Conservation (phyloP, 1,284 basidiomycete species). For the Sporisorium exsertum region DNA sequence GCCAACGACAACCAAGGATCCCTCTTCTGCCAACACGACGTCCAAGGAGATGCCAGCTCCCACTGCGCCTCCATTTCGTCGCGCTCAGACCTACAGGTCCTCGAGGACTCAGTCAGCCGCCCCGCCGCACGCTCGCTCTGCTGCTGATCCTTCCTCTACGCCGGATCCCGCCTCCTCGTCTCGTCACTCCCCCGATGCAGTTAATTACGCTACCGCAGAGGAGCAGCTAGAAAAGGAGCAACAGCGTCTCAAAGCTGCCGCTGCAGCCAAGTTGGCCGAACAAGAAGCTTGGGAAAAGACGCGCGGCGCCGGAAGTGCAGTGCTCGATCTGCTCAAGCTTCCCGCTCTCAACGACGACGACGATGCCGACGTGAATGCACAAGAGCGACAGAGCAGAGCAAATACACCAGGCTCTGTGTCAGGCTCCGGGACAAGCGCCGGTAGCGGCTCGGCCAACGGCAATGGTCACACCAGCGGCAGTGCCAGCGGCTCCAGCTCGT, state of each 20-base stretch:
- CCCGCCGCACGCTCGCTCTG: slow-evolving; percentile 21
- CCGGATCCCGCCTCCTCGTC: background rate
- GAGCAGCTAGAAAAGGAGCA: slow-evolving; percentile 44
- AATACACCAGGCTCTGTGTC: slow-evolving; percentile 40
- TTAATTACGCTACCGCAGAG: slow-evolving; percentile 15
- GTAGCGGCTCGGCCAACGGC: slow-evolving; percentile 5
- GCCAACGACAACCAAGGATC: background rate
- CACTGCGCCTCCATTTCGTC: slow-evolving; percentile 37
- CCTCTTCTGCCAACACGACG: background rate
- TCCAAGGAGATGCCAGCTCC: slow-evolving; percentile 36
- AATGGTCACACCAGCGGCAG: slow-evolving; percentile 19
- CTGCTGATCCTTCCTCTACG: slow-evolving; percentile 2
- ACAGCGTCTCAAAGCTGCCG: slow-evolving; percentile 40
- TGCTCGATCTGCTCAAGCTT: slow-evolving; percentile 56
- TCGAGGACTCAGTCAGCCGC: slow-evolving; percentile 35
- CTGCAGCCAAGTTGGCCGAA: slow-evolving; percentile 58
- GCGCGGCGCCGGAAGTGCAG: slow-evolving; percentile 62
- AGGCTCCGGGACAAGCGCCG: slow-evolving; percentile 14
- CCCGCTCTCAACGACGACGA: slow-evolving; percentile 36
- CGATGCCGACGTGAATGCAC: slow-evolving; percentile 11
- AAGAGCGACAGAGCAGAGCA: slow-evolving; percentile 20
- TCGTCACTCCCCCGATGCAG: slow-evolving; percentile 6
- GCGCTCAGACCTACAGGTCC: slow-evolving; percentile 30
- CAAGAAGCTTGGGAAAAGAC: slow-evolving; percentile 63
- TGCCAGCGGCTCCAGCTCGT: slow-evolving; percentile 21